Base-by-base conservation (phyloP, 2,329 filamentous ascomycete species). In the Ophiostoma australiae region DNA sequence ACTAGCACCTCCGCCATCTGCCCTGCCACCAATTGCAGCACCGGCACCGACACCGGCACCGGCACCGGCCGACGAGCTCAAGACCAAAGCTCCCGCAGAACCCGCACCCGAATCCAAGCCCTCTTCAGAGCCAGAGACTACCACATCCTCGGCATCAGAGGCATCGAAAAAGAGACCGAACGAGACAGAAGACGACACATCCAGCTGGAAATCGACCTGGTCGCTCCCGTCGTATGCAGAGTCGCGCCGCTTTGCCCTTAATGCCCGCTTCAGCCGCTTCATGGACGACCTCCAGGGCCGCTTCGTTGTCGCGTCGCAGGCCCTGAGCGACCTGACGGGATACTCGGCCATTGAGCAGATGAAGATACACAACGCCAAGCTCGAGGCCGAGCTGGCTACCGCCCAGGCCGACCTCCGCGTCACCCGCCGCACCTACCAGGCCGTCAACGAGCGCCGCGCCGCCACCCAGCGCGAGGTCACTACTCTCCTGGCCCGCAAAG, bases 381-480 rank as follows among this genome's bases (percentile, higher is more conserved):
- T 90, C 72, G 91, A 92, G 77, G 74, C 78, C 11, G 82, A 83
- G 55, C 87, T 91, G 39, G 81, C 82, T 27, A 78, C 81, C 2
- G 87, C 90, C 2, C 90, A 93, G 75, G 78, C 81, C 31, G 84
- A 84, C 27, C 91, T 98, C 69, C 89, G 90, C 73, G 81, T 84
- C 44, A 88, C 92, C 23, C 93, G 95, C 73, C 84, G 86, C 68
- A 85, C 85, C 68, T 97, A 98, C 83, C 91, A 94, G 76, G 85
- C 88, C n/a, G 92, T 93, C 41, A 94, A 95, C 74, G 86, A 90
- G 70, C 89, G 90, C 75, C 91, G 96, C 75, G 90, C 92, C n/a
- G 83, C 90, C 20, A 97, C 94, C 0, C 94, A 98, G 81, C 92
- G 95, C 75, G 95, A 99, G 83, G 94, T 98, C 55, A 97, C 97